These are phyloP conservation scores for Verticillium zaregamsianum DNA, from an alignment of 2,329 filamentous ascomycete genomes.

Conservation along the genomic window DNA sequence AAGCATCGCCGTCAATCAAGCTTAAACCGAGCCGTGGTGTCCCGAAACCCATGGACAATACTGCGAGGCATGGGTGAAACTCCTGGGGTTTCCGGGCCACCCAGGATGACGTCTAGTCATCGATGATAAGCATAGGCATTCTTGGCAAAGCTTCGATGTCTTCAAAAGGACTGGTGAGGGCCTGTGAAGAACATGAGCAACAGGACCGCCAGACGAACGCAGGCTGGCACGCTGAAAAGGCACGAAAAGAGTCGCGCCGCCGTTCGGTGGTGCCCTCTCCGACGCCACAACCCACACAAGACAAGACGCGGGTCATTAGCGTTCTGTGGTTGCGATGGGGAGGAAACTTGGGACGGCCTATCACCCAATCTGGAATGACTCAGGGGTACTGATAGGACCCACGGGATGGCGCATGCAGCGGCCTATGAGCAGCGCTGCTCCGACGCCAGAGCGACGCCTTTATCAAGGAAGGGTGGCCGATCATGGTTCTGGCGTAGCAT, in stretches of 20 bases:
- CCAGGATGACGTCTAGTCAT: background rate
- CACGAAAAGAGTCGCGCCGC: no score
- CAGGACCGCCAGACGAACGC: no score
- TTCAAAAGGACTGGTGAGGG: background rate
- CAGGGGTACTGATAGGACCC: background rate
- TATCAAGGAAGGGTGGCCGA: background rate
- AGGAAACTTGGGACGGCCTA: no score
- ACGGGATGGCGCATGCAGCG: background rate
- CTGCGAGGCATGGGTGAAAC: background rate
- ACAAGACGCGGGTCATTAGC: no score
- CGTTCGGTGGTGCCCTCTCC: no score
- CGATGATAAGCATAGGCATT: background rate
- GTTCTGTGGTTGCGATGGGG: no score
- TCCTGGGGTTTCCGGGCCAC: background rate
- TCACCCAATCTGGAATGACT: background rate
- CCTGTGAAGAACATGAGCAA: no score
- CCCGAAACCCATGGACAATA: background rate
- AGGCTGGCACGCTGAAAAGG: no score
- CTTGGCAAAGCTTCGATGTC: background rate
- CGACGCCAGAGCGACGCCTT: background rate
- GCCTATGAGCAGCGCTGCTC: background rate
- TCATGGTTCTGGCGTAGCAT: background rate
- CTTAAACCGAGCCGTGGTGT: background rate
- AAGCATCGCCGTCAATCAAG: background rate
- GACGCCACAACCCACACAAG: no score